A percentile compares a stretch with the other conserved stretches of the same genome.
phyloP scores from a whole-genome alignment of 192 early-diverging fungal species.

The Martensiomyces pterosporus region DNA sequence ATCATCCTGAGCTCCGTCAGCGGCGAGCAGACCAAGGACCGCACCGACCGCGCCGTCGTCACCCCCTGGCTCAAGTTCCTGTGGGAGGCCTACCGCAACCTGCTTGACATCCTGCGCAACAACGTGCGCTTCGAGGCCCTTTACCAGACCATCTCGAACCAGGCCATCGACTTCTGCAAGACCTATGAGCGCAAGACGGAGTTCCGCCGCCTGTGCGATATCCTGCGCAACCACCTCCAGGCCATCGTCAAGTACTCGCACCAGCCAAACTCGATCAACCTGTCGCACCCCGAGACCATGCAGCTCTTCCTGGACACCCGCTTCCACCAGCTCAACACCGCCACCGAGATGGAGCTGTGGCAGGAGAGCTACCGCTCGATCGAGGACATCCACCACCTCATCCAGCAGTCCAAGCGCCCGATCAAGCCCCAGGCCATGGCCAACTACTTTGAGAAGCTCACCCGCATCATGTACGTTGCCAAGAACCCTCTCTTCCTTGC shows the following conservation, averaged over 20 bases:
- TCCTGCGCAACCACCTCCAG: constrained; percentile 89
- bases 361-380: constrained; percentile 97
- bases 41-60: constrained; percentile 95
- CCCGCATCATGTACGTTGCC: constrained; percentile 92
- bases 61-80: constrained; percentile 99
- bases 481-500: constrained; percentile 98
- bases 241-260: constrained; percentile 84
- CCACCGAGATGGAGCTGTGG: constrained; percentile 97
- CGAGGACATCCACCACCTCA: constrained; percentile 95
- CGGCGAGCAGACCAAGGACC: constrained; percentile 90
- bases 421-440: constrained; percentile 94
- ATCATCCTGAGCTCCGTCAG: constrained; percentile 94
- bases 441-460: constrained; percentile 98
- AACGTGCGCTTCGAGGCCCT: constrained; percentile 90
- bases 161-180: constrained; percentile 96
- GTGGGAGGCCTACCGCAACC: constrained; percentile 99
- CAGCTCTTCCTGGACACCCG: constrained; percentile 95
- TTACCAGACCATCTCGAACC: constrained; percentile 86
- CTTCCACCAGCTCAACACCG: constrained; percentile 93
- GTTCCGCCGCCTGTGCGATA: constrained; percentile 97
- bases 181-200: constrained; percentile 96
- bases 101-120: constrained; percentile 95
- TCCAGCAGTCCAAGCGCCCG: constrained; percentile 85
- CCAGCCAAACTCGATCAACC: constrained; percentile 89
- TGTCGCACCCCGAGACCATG: constrained; percentile 93